These are phyloP conservation scores for Lotmaria passim DNA, from an alignment of 208 protist genomes.

Conservation along the genomic window DNA sequence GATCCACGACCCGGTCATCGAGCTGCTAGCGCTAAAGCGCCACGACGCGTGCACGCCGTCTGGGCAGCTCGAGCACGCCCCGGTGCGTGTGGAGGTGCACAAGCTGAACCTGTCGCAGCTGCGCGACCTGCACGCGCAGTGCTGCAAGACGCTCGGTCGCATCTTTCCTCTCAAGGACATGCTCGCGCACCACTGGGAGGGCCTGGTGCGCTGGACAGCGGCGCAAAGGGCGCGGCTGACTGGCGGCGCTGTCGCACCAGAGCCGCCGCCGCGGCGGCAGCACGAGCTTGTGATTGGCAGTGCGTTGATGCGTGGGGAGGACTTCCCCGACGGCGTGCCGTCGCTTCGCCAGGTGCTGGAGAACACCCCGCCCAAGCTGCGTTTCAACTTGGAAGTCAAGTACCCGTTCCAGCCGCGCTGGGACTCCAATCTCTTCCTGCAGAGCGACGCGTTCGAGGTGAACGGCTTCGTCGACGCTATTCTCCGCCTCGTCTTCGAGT, in stretches of 20 bases:
- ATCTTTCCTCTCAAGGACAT: conserved; percentile 55
- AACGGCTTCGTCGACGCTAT: conserved; percentile 83
- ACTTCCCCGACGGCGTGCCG: conserved; percentile 76
- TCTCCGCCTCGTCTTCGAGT: conserved; percentile 66
- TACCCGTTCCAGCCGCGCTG: conserved; percentile 75
- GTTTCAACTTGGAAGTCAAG: conserved; percentile 82
- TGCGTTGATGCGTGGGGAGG: conserved; percentile 50
- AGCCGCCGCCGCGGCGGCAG: conserved; percentile 19
- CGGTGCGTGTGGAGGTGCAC: conserved; percentile 67
- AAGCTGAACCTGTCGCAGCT: conserved; percentile 65
- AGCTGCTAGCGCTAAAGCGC: conserved; percentile 62
- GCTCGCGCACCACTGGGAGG: conserved; percentile 66
- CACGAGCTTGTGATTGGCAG: conserved; percentile 14
- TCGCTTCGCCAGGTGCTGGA: conserved; percentile 67
- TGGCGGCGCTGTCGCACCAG: conserved; percentile 25
- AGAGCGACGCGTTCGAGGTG: conserved; percentile 80
- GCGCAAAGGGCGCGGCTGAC: conserved; percentile 2
- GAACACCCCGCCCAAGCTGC: conserved; percentile 55
- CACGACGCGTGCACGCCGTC: conserved; percentile 9
- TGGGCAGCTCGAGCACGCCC: conserved; percentile 28
- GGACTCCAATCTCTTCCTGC: conserved; percentile 75
- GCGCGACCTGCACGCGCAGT: conserved; percentile 59
- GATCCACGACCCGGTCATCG: conserved; percentile 81
- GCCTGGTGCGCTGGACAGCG: conserved; percentile 22
- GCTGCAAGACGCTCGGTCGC: conserved; percentile 55